Percentiles rank a stretch among this genome's conserved stretches.
phyloP scores from a whole-genome alignment of 2,329 filamentous ascomycete species.

The Penicillium thymicola region DNA sequence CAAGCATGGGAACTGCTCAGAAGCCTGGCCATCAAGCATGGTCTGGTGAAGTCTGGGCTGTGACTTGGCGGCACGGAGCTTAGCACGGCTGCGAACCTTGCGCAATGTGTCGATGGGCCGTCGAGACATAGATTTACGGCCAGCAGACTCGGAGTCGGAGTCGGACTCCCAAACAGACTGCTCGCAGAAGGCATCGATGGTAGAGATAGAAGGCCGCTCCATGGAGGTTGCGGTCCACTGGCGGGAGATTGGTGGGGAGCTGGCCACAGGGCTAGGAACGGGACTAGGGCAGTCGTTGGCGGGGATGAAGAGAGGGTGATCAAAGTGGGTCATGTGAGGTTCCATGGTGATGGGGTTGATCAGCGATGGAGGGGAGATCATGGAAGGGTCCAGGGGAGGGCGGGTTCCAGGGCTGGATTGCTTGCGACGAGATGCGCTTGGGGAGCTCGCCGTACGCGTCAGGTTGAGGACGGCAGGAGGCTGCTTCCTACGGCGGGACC shows the following conservation, averaged over 20 bases:
- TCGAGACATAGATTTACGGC: conserved; percentile 35
- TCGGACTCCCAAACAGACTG: conserved; percentile 43
- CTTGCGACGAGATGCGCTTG: conserved; percentile 22
- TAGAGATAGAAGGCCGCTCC: conserved; percentile 34
- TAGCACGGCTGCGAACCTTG: conserved; percentile 40
- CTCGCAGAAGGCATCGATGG: conserved; percentile 33
- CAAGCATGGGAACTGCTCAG: conserved; percentile 32
- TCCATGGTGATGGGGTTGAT: conserved; percentile 41
- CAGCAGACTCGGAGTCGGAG: conserved; percentile 36
- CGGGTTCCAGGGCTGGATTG: conserved; percentile 23
- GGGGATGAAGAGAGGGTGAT: conserved; percentile 41
- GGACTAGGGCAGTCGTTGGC: conserved; percentile 38
- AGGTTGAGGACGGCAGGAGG: conserved; percentile 32
- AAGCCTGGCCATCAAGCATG: conserved; percentile 18
- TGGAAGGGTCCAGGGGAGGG: conserved; percentile 35
- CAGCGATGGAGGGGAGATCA: conserved; percentile 39
- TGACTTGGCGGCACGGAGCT: conserved; percentile 39
- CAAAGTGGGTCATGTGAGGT: conserved; percentile 39
- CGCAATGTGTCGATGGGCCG: conserved; percentile 40
- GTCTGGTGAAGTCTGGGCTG: conserved; percentile 32
- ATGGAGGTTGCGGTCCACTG: conserved; percentile 29
- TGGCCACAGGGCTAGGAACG: conserved; percentile 32
- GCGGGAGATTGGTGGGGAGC: conserved; percentile 32
- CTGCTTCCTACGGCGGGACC: conserved; percentile 31
- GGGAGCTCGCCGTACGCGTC: conserved; percentile 21